A percentile compares a stretch with the other conserved stretches of the same genome.
These are phyloP conservation scores for Capsicum pubescens DNA, from an alignment of 257 asterid species.

Conservation along the genomic window DNA sequence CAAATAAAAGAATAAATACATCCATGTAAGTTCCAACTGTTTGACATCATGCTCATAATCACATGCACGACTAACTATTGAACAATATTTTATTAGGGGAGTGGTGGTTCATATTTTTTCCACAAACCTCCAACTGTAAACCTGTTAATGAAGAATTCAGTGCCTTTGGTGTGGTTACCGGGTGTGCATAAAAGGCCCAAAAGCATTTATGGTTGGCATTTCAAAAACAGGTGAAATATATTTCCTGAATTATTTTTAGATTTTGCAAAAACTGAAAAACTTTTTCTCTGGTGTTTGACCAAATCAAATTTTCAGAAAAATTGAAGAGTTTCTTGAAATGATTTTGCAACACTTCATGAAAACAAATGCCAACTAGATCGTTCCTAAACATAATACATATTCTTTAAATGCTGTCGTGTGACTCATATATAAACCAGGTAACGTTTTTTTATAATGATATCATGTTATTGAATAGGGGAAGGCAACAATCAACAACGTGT, in stretches of 20 bases:
- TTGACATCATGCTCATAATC: conserved; percentile 1
- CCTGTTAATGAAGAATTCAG: background rate
- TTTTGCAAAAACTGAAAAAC: background rate
- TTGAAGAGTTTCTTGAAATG: background rate
- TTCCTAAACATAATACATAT: background rate
- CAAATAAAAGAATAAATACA: conserved; percentile 32
- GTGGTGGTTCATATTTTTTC: background rate
- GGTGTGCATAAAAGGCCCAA: background rate
- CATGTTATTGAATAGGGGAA: background rate
- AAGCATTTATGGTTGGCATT: background rate
- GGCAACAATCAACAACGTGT: conserved; percentile 4
- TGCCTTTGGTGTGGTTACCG: conserved; percentile 6
- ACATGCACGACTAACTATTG: background rate
- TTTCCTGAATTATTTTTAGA: background rate
- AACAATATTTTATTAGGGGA: background rate
- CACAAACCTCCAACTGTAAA: background rate
- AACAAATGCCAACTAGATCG: background rate
- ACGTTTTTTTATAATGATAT: background rate
- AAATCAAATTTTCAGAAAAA: background rate
- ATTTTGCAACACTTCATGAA: background rate
- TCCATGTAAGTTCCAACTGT: conserved; percentile 32
- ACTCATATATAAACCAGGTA: background rate
- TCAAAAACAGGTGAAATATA: background rate
- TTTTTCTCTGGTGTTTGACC: background rate
- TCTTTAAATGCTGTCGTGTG: background rate